phyloP scores from a whole-genome alignment of 305 asterid species.

The Euphrasia arctica region DNA sequence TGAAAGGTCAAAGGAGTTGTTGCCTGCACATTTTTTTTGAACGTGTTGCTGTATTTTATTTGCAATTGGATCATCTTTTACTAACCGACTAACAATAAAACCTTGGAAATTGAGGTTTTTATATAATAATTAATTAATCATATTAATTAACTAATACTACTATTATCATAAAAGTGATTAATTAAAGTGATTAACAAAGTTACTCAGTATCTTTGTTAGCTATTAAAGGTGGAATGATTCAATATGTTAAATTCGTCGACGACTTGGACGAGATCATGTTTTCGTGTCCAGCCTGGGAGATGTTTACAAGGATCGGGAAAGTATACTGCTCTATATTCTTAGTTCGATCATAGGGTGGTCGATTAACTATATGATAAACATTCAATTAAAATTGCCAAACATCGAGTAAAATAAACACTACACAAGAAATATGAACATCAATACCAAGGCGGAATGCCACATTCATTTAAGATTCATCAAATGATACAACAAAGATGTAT shows the following conservation, averaged over 20 bases:
- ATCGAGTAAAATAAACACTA: not conserved
- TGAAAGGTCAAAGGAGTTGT: constrained; percentile 29
- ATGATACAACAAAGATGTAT: constrained; percentile 19
- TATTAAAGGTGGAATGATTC: too few relatives aligned
- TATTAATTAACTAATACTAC: not conserved
- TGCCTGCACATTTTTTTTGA: constrained; percentile 4
- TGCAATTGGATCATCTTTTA: too few relatives aligned
- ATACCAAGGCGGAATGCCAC: constrained; percentile 1
- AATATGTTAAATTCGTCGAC: too few relatives aligned
- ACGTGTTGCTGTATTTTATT: constrained; percentile 21
- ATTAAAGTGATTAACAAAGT: too few relatives aligned
- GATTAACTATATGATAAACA: not conserved
- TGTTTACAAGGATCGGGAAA: constrained; percentile 34
- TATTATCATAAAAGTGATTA: too few relatives aligned
- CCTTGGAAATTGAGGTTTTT: not conserved
- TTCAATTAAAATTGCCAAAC: too few relatives aligned
- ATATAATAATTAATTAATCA: not conserved
- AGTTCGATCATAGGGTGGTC: not conserved
- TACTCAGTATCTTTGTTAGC: too few relatives aligned
- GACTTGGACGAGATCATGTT: too few relatives aligned
- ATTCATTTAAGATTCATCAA: constrained; percentile 5
- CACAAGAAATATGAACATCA: constrained; percentile 11
- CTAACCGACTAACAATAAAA: not conserved
- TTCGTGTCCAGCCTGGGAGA: constrained; percentile 41
- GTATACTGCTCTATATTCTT: not conserved